A percentile compares a stretch with the other conserved stretches of the same genome.
phyloP scores from a whole-genome alignment of 1,284 basidiomycete species.

The Singerocomus rubriflavus region DNA sequence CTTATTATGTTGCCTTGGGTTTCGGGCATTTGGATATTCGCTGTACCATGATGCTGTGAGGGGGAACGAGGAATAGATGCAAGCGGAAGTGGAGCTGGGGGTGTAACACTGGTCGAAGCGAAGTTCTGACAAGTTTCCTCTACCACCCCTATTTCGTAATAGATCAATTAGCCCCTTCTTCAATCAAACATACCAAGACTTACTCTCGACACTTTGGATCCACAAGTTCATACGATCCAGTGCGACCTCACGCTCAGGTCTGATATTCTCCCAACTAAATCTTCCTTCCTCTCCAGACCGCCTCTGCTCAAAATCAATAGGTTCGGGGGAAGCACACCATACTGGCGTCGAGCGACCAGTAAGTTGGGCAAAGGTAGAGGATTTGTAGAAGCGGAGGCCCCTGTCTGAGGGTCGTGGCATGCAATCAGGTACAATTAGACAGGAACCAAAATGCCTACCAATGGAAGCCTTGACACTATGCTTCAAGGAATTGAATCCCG shows the following conservation, averaged over 20 bases:
- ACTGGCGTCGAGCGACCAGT: constrained; percentile 44
- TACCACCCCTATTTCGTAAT: constrained; percentile 56
- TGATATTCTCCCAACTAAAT: constrained; percentile 35
- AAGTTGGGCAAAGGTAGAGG: constrained; percentile 45
- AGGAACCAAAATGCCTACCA: constrained; percentile 40
- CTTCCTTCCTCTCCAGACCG: constrained; percentile 32
- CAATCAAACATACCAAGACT: constrained; percentile 30
- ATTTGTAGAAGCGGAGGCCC: constrained; percentile 47
- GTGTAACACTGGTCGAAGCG: constrained; percentile 43
- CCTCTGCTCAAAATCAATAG: constrained; percentile 34
- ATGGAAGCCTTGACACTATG: constrained; percentile 70
- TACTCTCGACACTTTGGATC: constrained; percentile 78
- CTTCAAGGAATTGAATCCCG: constrained; percentile 41
- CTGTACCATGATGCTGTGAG: constrained; percentile 34
- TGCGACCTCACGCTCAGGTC: constrained; percentile 39
- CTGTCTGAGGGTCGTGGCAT: constrained; percentile 35
- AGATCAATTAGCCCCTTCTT: constrained; percentile 3
- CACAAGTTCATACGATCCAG: constrained; percentile 70
- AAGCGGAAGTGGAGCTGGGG: constrained; percentile 60
- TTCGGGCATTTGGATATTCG: constrained; percentile 2
- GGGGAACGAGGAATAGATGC: constrained; percentile 46
- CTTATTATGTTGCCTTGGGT: constrained; percentile 9
- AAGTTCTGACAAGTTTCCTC: constrained; percentile 73
- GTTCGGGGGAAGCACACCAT: constrained; percentile 32
- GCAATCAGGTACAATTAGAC: background rate